Evolutionary conservation across 768 basidiomycete species (phyloP), one percentile per base, ranked within the genome.

Genomic region (Pluteus cervinus): DNA sequence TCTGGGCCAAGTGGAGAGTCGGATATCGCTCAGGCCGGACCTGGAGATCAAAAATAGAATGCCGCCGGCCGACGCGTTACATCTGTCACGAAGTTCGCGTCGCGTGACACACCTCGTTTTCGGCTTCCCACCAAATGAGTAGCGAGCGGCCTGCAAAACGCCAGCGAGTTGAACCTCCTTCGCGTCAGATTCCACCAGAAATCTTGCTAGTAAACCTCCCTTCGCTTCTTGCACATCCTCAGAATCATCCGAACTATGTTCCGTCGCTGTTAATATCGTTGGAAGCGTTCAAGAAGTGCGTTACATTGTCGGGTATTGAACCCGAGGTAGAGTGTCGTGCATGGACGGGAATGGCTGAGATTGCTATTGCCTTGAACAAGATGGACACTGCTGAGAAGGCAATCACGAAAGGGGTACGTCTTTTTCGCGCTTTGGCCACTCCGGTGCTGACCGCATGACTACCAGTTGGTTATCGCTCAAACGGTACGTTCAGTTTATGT

Each of bases 291-390:
- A 58, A 73, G 29, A 69, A 65, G 45, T 83, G 79, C 52, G 63
- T 85, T 9, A 46, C 58, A 0, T 45, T 76, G 0, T 60, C 64
- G 3, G 62, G 66, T 9, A 61, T 86, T 1, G 70, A 76, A 4
- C 67, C 70, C 4, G 70, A 73, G 35, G 53, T 79, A 7, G 84
- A 86, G 48, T 86, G 82, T 50, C 63, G 76, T 6, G 82, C 82
- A 1, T 86, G 80, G 76, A 76, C 77, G 1, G 71, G 72, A 7
- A 46, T 87, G 0, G 84, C 76, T 0, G 86, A 88, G 54, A 48
- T 84, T 2, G 85, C 83, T 3, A 66, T 86, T 51, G 64, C 63
- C 42, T 66, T 76, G 29, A 66, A 41, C 43, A 70, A 53, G 34
- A 52, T 29, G 67, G 73, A 74, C 59, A 71, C n/a, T n/a, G 74